A percentile compares a stretch with the other conserved stretches of the same genome.
Conservation (phyloP, 1,284 basidiomycete genomes). For the Ganoderma meredithae region DNA sequence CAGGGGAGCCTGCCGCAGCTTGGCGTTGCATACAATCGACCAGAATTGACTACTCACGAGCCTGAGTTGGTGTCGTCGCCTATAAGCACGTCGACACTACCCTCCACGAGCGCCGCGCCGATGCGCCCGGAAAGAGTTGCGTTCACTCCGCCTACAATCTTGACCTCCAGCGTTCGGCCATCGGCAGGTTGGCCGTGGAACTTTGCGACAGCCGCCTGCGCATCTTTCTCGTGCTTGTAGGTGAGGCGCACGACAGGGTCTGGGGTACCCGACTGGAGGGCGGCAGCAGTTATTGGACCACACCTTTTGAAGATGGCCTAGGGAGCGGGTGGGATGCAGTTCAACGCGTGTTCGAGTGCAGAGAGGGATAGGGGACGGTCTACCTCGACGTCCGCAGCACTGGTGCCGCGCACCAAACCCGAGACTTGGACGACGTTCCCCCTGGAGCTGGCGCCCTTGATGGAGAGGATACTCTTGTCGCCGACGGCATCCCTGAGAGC, state of each 20-base stretch:
- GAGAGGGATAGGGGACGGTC: slow-evolving; percentile 32
- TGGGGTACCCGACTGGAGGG: slow-evolving; percentile 49
- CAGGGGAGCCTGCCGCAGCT: background rate
- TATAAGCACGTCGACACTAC: slow-evolving; percentile 76
- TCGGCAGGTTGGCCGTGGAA: slow-evolving; percentile 87
- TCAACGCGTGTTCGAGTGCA: too few species aligned
- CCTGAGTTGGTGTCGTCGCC: slow-evolving; percentile 49
- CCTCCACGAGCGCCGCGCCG: slow-evolving; percentile 63
- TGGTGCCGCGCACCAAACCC: slow-evolving; percentile 80
- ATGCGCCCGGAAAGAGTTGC: slow-evolving; percentile 61
- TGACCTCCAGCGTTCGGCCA: slow-evolving; percentile 74
- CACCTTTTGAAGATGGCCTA: slow-evolving; percentile 86
- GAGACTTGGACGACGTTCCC: slow-evolving; percentile 81
- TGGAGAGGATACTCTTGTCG: slow-evolving; percentile 55
- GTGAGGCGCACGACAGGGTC: slow-evolving; percentile 73
- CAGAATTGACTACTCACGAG: slow-evolving; percentile 59
- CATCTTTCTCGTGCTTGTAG: slow-evolving; percentile 71
- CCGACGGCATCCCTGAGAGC: slow-evolving; percentile 47
- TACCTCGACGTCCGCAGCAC: slow-evolving; percentile 82
- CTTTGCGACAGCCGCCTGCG: slow-evolving; percentile 71
- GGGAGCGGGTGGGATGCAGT: background rate
- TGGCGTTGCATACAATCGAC: too few species aligned
- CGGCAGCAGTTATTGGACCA: slow-evolving; percentile 68
- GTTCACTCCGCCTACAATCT: slow-evolving; percentile 65
- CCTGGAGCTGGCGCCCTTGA: slow-evolving; percentile 74